Percentiles rank a stretch among this genome's conserved stretches.
Conservation (phyloP, 192 early-diverging fungal species). For the Backusella morwellensis region DNA sequence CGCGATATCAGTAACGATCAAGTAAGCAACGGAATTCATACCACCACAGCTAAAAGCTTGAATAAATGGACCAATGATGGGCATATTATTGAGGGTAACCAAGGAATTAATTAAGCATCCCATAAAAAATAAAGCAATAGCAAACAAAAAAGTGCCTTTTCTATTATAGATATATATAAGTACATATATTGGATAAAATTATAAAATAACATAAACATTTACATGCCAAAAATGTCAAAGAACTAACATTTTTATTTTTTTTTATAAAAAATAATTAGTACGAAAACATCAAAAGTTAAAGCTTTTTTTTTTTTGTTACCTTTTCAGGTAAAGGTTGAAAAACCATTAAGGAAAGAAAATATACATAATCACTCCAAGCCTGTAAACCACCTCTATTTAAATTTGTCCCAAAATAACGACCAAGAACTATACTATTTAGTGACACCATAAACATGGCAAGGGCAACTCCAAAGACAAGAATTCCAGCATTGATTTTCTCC, state of each 20-base stretch:
- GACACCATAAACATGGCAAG: no score
- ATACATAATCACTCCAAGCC: no score
- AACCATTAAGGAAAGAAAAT: no score
- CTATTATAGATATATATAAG: conserved; percentile 3
- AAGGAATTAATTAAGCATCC: conserved; percentile 54
- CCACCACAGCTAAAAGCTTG: conserved; percentile 63
- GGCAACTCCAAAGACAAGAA: no score
- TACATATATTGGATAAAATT: not conserved
- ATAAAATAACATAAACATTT: not conserved
- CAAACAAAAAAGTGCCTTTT: conserved; percentile 26
- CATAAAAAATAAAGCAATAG: conserved; percentile 33
- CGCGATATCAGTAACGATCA: conserved; percentile 72
- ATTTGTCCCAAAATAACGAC: no score
- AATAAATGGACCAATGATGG: conserved; percentile 61
- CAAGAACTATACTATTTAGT: no score
- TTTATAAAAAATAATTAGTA: not conserved
- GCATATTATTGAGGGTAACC: conserved; percentile 57
- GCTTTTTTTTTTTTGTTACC: not conserved
- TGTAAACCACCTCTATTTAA: no score
- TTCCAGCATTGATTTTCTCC: no score
- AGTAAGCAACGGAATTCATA: conserved; percentile 56
- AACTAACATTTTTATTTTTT: not conserved
- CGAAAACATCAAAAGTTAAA: not conserved
- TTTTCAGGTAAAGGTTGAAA: no score
- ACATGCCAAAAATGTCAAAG: not conserved